Conservation (phyloP, 169 alveolate species). For the Plasmodium blacklocki region DNA sequence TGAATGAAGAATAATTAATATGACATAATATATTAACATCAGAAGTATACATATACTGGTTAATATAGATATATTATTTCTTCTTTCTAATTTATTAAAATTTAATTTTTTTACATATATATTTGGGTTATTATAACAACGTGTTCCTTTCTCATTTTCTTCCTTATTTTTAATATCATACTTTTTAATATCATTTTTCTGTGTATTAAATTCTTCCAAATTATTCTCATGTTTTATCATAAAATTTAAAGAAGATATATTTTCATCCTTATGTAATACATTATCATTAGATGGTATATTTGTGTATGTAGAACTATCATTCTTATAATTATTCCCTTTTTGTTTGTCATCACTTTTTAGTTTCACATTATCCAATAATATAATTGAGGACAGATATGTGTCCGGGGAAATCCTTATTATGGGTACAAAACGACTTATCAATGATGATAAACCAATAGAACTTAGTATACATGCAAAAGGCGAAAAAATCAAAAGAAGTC, state of each 20-base stretch:
- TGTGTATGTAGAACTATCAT: no score
- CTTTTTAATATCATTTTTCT: not conserved
- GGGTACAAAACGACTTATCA: slow-evolving; percentile 81
- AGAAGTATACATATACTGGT: slow-evolving; percentile 18
- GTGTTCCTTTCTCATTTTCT: not conserved
- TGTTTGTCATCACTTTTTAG: not conserved
- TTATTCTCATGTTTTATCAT: not conserved
- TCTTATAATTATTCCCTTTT: not conserved
- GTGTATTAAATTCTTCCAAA: not conserved
- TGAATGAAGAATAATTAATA: slow-evolving; percentile 71
- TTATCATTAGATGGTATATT: no score
- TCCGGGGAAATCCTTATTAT: slow-evolving; percentile 6
- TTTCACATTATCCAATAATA: not conserved
- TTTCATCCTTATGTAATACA: not conserved
- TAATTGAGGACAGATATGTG: slow-evolving; percentile 16
- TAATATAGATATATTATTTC: slow-evolving; percentile 6
- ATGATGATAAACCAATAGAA: slow-evolving; percentile 94
- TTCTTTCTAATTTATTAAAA: slow-evolving; percentile 14
- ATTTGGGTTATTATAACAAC: not conserved
- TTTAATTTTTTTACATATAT: not conserved
- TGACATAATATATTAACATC: slow-evolving; percentile 1
- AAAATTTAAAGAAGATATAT: not conserved
- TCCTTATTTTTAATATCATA: not conserved
- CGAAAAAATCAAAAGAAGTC: slow-evolving; percentile 94
- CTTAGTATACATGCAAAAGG: slow-evolving; percentile 93